Base-by-base conservation (phyloP, 257 asterid genomes). In the Buddleja alternifolia region DNA sequence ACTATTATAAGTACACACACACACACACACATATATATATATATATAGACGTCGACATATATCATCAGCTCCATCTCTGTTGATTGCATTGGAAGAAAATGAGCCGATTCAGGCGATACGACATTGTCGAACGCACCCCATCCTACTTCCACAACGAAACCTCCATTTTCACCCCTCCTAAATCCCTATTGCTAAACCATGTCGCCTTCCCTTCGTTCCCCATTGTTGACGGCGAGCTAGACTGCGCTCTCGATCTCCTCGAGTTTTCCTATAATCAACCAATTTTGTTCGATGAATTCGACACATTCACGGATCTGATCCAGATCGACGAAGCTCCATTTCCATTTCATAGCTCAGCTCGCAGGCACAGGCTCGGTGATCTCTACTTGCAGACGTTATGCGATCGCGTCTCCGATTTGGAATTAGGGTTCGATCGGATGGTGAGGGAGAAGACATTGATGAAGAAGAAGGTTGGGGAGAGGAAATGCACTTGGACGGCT, bases 401-500 rank as follows among this genome's bases (percentile, higher is more conserved):
- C 66, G 93, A 93, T 51, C 93, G 97, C 12, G 88, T 94, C n/a
- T 77, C 90, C 15, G 88, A 80, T 1, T 63, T 93, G 45, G 96
- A 93, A 86, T 61, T 76, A 47, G 82, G 86, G 37, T 15, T 85
- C 21, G 77, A 74, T 51, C 74, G 85, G 2, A 58, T 89, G 76
- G 34, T 57, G 36, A 65, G 63, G 72, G 85, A 75, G 77, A 79
- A 77, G 75, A 15, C 15, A 64, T 32, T 62, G 8, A 69, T 12
- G 76, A 66, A 71, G 73, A 78, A 69, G 76, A 77, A 72, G 78
- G 19, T 78, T 40, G 90, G 74, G 52, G 94, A 88, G 71, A 80
- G 87, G 85, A 93, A 79, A 86, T 88, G 87, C 86, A 83, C 95
- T 34, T 90, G 94, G 96, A 82, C 95, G 66, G 83, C 96, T 7